Base-by-base conservation (phyloP, 2,329 filamentous ascomycete genomes). In the Nothophoma quercina region DNA sequence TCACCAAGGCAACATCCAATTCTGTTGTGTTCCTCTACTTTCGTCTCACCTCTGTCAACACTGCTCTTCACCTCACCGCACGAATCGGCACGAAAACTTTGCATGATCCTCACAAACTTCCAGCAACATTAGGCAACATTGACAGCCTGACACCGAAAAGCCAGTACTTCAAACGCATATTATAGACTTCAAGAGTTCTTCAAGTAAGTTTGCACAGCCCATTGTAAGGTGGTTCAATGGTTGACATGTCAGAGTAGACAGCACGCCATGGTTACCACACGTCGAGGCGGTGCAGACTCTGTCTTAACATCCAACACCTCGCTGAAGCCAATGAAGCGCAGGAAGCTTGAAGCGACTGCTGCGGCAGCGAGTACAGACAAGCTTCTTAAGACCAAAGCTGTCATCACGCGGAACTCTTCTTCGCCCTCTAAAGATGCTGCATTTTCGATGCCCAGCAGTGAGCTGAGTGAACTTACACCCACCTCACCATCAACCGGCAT, bases 181-280 rank as follows among this genome's bases (percentile, higher is more conserved):
- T n/a, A n/a, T n/a, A n/a, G n/a, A n/a, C n/a, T n/a, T n/a, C n/a
- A n/a, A n/a, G n/a, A n/a, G n/a, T n/a, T n/a, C n/a, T n/a, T n/a
- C n/a, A n/a, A n/a, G n/a, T n/a, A n/a, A n/a, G n/a, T n/a, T n/a
- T n/a, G n/a, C n/a, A n/a, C n/a, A n/a, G n/a, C n/a, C n/a, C n/a
- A n/a, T n/a, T n/a, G 29, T 32, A 32, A 9, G 5, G 13, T 5
- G 8, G 7, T 18, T 9, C 1, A 4, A 6, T 23, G 8, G 10
- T 16, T 36, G 13, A 41, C 3, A 7, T 6, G 6, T 10, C 16
- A 40, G 34, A 10, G 42, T 4, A 23, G 9, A 21, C 18, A 21
- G 22, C 18, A 10, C 28, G 42, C 13, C 3, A 63, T 60, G 59
- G 55, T 52, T 30, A 33, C 48, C 12, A 60, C 55, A 23, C 50